Evolutionary conservation across 1,139 yeast genomes (phyloP), one percentile per base, ranked within the genome.

Genomic region (Debaryomyces psychrophilus): DNA sequence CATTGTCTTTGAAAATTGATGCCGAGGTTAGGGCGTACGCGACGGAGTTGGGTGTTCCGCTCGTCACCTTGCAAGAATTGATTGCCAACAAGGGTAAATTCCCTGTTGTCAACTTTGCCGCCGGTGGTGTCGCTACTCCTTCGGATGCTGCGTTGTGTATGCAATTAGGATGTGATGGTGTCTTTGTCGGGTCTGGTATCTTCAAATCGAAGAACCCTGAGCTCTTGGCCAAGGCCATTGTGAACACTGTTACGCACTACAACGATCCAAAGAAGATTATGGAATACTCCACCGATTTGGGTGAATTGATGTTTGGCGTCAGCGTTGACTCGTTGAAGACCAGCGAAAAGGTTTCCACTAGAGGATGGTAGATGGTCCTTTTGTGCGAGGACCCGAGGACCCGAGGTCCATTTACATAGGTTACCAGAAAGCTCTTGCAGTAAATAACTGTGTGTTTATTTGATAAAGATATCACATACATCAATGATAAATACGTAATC

Each of bases 91-190:
- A 70, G 9, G 90, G 90, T 35, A 82, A 83, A 55, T 76, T 88
- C 54, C 93, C 93, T 1, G 95, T 88, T 41, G 95, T 88, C 46
- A 87, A 87, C 71, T 88, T 88, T 65, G 95, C 95, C 35, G 95
- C 95, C 37, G 96, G 96, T 43, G 96, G 96, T 53, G 86, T 88
- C 45, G 95, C 95, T 8, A 86, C 95, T 8, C 96, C 96, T 25
- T 85, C 93, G 2, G 96, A 88, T 65, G 95, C 95, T 37, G 95
- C 95, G 8, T 71, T 88, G 54, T 84, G 90, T 68, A 87, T 88
- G 95, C 92, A 87, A 67, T 74, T 87, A 58, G 96, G 96, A n/a
- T 86, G 90, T 64, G 95, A 88, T 61, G 96, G 96, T 53, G 90
- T 88, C 33, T 88, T 88, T 61, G 96, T 88, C 35, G 96, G 96